Evolutionary conservation across 495 filamentous ascomycete species (phyloP), one percentile per base, ranked within the genome.

Genomic region (Ramalina intermedia): DNA sequence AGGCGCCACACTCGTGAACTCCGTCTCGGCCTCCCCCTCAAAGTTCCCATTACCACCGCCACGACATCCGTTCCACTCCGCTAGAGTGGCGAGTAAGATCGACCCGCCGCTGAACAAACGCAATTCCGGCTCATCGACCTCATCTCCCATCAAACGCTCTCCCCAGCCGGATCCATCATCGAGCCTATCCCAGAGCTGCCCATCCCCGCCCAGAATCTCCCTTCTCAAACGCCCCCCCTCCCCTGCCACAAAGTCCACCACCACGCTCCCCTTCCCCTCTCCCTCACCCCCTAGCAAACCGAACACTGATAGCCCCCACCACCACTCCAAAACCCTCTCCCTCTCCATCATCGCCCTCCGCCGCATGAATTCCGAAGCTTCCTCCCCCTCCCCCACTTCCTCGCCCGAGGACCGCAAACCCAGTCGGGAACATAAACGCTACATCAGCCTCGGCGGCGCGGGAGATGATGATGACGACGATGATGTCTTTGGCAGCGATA

Each of bases 271-370:
- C n/a, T 41, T 16, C 23, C 26, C n/a, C 21, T 49, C 1, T 17
- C 11, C n/a, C 21, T 29, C 18, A 17, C 43, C 2, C 16, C 21
- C 27, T 41, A 37, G 52, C 42, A 33, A 33, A 33, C 7, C 7
- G 7, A 7, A 33, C 7, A 9, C 29, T 7, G 7, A 24, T 24
- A 4, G 36, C 14, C 41, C 29, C 43, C 11, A 36, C 50, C 8
- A 52, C 16, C n/a, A 9, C 26, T 45, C 43, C 50, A 39, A 52
- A 37, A n/a, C 41, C 42, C 18, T 33, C n/a, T 33, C 29, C 29
- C 29, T 33, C 29, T 33, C 29, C 29, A 33, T 33, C 29, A 3
- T 33, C 29, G 29, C 29, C 29, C 12, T 33, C 7, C 29, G 29
- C 29, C 29, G 29, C 29, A 33, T 33, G 29, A 33, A 33, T 8